Conservation (phyloP, 1,284 basidiomycete species). For the Sporisorium graminicola region DNA sequence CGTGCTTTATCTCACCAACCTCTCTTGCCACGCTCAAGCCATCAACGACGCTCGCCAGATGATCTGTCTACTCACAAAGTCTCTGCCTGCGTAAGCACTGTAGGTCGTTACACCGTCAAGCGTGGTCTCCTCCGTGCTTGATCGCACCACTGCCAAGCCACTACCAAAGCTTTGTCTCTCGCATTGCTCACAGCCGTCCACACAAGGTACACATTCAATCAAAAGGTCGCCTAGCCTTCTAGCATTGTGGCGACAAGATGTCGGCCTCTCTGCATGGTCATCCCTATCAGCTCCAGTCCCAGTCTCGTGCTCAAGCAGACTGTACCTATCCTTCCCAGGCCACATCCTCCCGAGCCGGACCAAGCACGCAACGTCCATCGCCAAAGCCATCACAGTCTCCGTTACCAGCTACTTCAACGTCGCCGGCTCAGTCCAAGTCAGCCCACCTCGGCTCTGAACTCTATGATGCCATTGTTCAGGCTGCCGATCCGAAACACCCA, state of each 20-base stretch:
- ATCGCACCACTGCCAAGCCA: not conserved
- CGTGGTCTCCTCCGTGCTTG: not conserved
- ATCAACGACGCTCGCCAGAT: not conserved
- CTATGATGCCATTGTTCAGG: conserved; percentile 48
- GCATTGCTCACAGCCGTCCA: not conserved
- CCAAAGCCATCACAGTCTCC: not conserved
- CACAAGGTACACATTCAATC: not conserved
- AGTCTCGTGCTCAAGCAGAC: not conserved
- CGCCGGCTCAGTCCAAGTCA: conserved; percentile 8
- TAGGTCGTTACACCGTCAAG: not conserved
- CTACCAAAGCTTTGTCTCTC: not conserved
- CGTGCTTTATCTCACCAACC: not conserved
- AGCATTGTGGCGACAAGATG: not conserved
- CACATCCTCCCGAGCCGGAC: not conserved
- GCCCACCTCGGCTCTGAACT: conserved; percentile 33
- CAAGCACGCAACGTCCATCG: conserved; percentile 2
- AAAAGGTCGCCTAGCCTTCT: not conserved
- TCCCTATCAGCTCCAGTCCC: conserved; percentile 13
- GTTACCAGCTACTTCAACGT: not conserved
- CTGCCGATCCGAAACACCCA: conserved; percentile 43
- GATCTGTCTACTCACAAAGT: not conserved
- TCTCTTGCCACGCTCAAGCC: not conserved
- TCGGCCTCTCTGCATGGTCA: conserved; percentile 8
- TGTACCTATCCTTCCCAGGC: not conserved
- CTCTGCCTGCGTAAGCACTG: conserved; percentile 1